Evolutionary conservation across 352 stramenopile genomes (phyloP), one percentile per base, ranked within the genome.

Genomic region (Pythium utonaiense): DNA sequence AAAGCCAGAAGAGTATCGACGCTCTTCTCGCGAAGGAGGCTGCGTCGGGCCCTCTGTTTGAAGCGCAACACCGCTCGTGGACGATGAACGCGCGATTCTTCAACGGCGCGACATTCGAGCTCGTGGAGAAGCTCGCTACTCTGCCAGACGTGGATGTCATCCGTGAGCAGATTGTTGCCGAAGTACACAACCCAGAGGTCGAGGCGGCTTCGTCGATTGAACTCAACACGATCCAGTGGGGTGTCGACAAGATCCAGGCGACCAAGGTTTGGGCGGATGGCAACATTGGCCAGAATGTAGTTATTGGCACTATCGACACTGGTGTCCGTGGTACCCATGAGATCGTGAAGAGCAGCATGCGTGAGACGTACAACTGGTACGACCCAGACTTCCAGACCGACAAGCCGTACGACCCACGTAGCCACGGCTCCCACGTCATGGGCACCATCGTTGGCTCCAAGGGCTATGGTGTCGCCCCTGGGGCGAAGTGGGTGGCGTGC

Each of bases 391-490:
- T 65, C 33, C 10, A 60, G 25, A 59, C 25, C 9, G 36, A 28
- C 38, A 1, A 33, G 12, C 69, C 69, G 7, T 51, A 62, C 22
- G 69, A 75, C 50, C 24, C 21, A 16, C n/a, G 67, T 24, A 62
- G 59, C 38, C 69, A 75, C 57, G 69, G 69, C 9, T 71, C 69
- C 12, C 60, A 73, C 53, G 70, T 64, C 16, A 70, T 74, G 30
- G 65, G 64, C 19, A 75, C 56, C 10, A 68, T 71, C 52, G 56
- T 53, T 22, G 65, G 65, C 45, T 16, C 19, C 21, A 60, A 73
- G 31, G 68, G 69, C 22, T 49, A 69, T 38, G 69, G 69, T 41
- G 69, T 63, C 6, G 57, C 57, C 8, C 57, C 57, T 22, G 57
- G 48, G 28, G 57, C 57, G 31, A 55, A 63, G 45, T 75, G 69